Conservation (phyloP, 2,329 filamentous ascomycete species). For the Calonectria pseudoturangicola region DNA sequence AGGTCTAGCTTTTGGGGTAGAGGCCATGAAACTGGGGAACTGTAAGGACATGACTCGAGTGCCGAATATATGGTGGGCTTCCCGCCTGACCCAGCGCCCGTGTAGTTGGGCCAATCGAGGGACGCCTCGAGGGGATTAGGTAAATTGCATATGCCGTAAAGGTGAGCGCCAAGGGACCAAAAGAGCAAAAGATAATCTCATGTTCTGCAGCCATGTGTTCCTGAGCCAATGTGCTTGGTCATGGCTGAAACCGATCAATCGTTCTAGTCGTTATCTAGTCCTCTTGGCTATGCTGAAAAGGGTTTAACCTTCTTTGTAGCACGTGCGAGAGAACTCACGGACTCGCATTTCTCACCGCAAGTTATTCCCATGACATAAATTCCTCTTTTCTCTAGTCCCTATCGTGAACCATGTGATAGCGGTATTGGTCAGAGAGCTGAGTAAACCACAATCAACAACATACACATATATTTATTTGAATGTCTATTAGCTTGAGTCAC, state of each 20-base stretch:
- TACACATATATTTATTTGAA: too few relatives aligned
- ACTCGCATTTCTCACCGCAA: background rate
- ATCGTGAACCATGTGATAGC: too few relatives aligned
- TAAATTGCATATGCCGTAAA: background rate
- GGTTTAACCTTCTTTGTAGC: slow-evolving; percentile 3
- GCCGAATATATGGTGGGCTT: background rate
- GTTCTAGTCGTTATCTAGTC: slow-evolving; percentile 13
- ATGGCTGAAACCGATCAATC: background rate
- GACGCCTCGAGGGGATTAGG: background rate
- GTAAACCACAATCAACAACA: too few relatives aligned
- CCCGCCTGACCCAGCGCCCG: too few relatives aligned
- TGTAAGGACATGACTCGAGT: slow-evolving; percentile 1
- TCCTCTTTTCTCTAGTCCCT: background rate
- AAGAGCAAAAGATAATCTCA: background rate
- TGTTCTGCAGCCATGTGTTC: background rate
- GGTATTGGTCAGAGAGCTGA: too few relatives aligned
- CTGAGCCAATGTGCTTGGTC: background rate
- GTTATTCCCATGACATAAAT: background rate
- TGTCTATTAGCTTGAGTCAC: too few relatives aligned
- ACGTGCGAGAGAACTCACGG: background rate
- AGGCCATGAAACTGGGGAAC: slow-evolving; percentile 20
- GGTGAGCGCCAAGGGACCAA: background rate
- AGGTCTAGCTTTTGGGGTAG: background rate
- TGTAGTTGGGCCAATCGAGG: background rate
- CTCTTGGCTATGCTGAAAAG: background rate